Conservation (phyloP, 495 filamentous ascomycete genomes). For the Talaromyces wortmannii region DNA sequence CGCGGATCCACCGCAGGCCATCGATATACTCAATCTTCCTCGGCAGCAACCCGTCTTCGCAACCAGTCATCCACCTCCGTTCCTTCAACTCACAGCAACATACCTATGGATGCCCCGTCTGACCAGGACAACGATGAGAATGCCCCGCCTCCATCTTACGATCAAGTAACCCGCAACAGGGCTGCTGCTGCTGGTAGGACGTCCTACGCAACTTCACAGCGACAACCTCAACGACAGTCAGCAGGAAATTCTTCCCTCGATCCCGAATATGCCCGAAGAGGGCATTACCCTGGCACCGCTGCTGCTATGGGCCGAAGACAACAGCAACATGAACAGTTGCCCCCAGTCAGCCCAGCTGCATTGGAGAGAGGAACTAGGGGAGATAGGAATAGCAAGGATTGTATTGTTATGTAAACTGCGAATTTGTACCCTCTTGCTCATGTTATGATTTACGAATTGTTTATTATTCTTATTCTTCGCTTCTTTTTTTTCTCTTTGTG, state of each 20-base stretch:
- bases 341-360: not conserved
- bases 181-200: slow-evolving; percentile 13
- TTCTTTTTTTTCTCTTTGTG: not conserved
- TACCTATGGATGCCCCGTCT: slow-evolving; percentile 18
- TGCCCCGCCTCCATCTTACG: slow-evolving; percentile 72
- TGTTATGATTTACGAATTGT: not conserved
- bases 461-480: not conserved
- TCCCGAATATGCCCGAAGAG: not conserved
- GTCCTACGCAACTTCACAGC: not conserved
- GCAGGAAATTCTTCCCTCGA: not conserved
- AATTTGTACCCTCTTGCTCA: not conserved
- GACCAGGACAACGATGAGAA: slow-evolving; percentile 44
- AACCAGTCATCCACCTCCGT: slow-evolving; percentile 4
- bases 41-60: slow-evolving; percentile 8
- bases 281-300: not conserved
- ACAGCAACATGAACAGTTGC: not conserved
- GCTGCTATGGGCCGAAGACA: not conserved
- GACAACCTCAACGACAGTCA: not conserved
- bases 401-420: slow-evolving; percentile 32
- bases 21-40: slow-evolving; percentile 6
- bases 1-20: not conserved
- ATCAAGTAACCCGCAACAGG: slow-evolving; percentile 62
- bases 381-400: slow-evolving; percentile 25
- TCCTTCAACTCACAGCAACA: slow-evolving; percentile 18
- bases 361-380: not conserved